phyloP scores from a whole-genome alignment of 805 yeast species.

The Monosporozyma aerobia region DNA sequence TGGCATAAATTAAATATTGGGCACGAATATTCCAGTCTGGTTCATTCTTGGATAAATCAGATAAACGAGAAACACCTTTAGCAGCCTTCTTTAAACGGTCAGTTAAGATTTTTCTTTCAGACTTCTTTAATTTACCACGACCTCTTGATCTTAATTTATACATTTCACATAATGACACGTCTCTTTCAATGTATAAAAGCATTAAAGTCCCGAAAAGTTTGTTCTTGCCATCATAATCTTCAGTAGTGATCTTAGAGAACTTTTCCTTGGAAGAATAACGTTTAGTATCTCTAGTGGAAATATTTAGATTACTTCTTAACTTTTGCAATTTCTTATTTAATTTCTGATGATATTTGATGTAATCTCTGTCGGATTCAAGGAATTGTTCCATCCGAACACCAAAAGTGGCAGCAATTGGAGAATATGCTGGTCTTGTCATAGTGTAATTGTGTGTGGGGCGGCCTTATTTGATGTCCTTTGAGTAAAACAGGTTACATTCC shows the following conservation, averaged over 20 bases:
- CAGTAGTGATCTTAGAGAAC: conserved; percentile 37
- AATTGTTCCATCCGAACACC: conserved; percentile 53
- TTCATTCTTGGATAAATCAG: conserved; percentile 35
- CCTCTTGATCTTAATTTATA: conserved; percentile 24
- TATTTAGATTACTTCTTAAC: conserved; percentile 52
- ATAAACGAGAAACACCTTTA: conserved; percentile 35
- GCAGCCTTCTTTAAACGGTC: conserved; percentile 64
- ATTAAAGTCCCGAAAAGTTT: conserved; percentile 46
- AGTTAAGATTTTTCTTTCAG: conserved; percentile 39
- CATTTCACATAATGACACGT: conserved; percentile 31
- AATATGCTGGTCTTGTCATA: conserved; percentile 9
- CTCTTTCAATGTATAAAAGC: conserved; percentile 70
- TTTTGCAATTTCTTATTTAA: conserved; percentile 51
- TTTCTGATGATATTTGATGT: conserved; percentile 54
- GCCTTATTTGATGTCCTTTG: neutral
- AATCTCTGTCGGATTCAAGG: conserved; percentile 62
- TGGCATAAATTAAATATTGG: conserved; percentile 35
- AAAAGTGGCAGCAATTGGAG: conserved; percentile 32
- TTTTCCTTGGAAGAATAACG: conserved; percentile 43
- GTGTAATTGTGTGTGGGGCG: neutral
- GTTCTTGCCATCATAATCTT: conserved; percentile 42
- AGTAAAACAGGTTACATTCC: neutral
- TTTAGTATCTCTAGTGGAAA: conserved; percentile 61
- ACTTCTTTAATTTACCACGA: conserved; percentile 25
- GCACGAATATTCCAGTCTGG: conserved; percentile 27